These are phyloP conservation scores for Phytopythium aichiense DNA, from an alignment of 352 stramenopile species.

Conservation along the genomic window DNA sequence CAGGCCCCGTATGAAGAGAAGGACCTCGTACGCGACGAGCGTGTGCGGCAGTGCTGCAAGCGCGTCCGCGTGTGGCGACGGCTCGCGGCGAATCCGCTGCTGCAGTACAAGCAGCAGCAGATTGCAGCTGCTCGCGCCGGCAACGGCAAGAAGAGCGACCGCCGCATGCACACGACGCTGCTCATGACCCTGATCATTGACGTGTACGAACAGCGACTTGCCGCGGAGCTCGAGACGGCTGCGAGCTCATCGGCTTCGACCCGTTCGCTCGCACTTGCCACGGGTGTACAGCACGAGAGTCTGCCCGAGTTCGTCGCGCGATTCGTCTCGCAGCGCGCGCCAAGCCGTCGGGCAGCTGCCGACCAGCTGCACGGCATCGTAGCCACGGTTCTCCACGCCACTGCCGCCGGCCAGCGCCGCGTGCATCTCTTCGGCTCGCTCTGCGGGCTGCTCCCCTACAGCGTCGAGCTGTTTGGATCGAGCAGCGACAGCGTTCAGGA, in stretches of 20 bases:
- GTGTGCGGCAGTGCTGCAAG: conserved; percentile 68
- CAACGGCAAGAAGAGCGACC: conserved; percentile 47
- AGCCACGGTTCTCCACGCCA: conserved; percentile 39
- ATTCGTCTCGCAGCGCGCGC: conserved; percentile 43
- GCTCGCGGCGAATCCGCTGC: conserved; percentile 57
- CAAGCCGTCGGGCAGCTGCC: conserved; percentile 37
- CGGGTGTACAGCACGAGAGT: conserved; percentile 25
- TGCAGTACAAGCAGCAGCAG: conserved; percentile 56
- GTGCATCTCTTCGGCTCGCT: conserved; percentile 58
- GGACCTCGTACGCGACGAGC: conserved; percentile 52
- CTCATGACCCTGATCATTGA: conserved; percentile 71
- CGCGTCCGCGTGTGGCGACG: conserved; percentile 66
- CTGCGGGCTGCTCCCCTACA: conserved; percentile 33
- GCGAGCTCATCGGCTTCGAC: not conserved
- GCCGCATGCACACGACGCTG: conserved; percentile 65
- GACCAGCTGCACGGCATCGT: conserved; percentile 63
- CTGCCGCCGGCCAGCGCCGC: conserved; percentile 34
- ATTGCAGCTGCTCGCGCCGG: conserved; percentile 14
- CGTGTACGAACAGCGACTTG: conserved; percentile 62
- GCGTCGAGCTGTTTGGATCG: not conserved
- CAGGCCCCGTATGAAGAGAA: conserved; percentile 13
- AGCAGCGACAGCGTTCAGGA: not conserved
- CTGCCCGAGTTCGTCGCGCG: conserved; percentile 70
- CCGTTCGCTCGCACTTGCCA: not conserved
- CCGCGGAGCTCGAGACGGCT: conserved; percentile 33